Base-by-base conservation (phyloP, 78 protist species). In the Capsaspora owczarzaki region DNA sequence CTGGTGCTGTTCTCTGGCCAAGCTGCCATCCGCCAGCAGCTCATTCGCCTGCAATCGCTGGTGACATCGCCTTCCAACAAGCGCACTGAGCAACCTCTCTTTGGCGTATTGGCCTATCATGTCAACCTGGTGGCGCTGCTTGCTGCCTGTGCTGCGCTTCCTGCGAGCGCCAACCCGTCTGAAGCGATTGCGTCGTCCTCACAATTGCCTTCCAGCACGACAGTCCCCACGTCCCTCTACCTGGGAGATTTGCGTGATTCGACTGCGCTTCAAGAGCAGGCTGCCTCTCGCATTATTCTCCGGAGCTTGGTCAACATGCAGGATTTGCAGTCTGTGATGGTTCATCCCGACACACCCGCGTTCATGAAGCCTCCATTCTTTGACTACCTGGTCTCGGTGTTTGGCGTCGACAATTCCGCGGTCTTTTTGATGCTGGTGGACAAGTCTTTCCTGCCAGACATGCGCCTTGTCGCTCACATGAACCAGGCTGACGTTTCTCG, bases 51-150 rank as follows among this genome's bases (percentile, higher is more conserved):
- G 8, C 72, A 63, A 41, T 41, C n/a, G n/a, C n/a, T n/a, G n/a
- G n/a, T n/a, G n/a, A n/a, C n/a, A n/a, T n/a, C n/a, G n/a, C n/a
- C n/a, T n/a, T n/a, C n/a, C n/a, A n/a, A n/a, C n/a, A n/a, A n/a
- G n/a, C n/a, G n/a, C n/a, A n/a, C n/a, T n/a, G n/a, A n/a, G n/a
- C n/a, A n/a, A n/a, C n/a, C n/a, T n/a, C n/a, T n/a, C n/a, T n/a
- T n/a, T n/a, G n/a, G n/a, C n/a, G n/a, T n/a, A n/a, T n/a, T 33
- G 14, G 49, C 49, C 49, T 69, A 69, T n/a, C 75, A 69, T 49
- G 75, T 69, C 49, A 49, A 37, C 47, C 47, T 69, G 37, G 38
- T 69, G 23, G 75, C 14, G 43, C 47, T 69, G 43, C 23, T 69
- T 2, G 75, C 75, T 4, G 37, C 37, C 33, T 60, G 68, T 60